Evolutionary conservation across 2,329 filamentous ascomycete species (phyloP), one percentile per base, ranked within the genome.

Genomic region (Escovopsis sp.): DNA sequence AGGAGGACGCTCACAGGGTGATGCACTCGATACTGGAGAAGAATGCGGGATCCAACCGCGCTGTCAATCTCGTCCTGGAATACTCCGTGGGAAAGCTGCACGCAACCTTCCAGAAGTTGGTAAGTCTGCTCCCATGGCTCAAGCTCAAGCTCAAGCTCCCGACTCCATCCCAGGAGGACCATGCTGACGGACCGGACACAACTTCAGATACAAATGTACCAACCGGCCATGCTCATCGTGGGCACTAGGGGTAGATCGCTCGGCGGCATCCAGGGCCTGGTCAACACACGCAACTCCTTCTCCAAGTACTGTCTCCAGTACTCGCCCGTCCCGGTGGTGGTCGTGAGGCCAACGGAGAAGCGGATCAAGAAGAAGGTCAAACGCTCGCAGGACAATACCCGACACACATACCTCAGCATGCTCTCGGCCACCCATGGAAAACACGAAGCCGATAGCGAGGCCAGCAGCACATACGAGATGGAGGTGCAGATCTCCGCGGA

Each of bases 271-370:
- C 86, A 93, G 52, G 83, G 84, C 33, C 65, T 94, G 21, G 71
- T 94, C 29, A 84, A 83, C 33, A 71, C 69, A 23, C 62, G 68
- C 30, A 90, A 85, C 43, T 90, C 82, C 0, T 87, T 94, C 31
- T 92, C 84, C 18, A 94, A 94, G 53, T 94, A 94, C 58, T 94
- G 87, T 49, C 68, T 94, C 11, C 87, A 94, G 52, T 87, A 93
- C 54, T 93, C 83, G 2, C 86, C 87, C 0, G 83, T 94, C 2
- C 87, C 87, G 1, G 87, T 94, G 7, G 87, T 94, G 21, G 87
- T 94, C 23, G 87, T 94, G 9, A 74, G 87, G 4, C 86, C 87
- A 26, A 81, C 79, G 23, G 80, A 82, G 41, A 92, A 92, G 60
- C 79, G 87, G 15, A 73, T 83, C 51, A 90, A 90, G 60, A 92